A percentile compares a stretch with the other conserved stretches of the same genome.
phyloP scores from a whole-genome alignment of 202 grass and related monocot species.

The Brachypodium distachyon region DNA sequence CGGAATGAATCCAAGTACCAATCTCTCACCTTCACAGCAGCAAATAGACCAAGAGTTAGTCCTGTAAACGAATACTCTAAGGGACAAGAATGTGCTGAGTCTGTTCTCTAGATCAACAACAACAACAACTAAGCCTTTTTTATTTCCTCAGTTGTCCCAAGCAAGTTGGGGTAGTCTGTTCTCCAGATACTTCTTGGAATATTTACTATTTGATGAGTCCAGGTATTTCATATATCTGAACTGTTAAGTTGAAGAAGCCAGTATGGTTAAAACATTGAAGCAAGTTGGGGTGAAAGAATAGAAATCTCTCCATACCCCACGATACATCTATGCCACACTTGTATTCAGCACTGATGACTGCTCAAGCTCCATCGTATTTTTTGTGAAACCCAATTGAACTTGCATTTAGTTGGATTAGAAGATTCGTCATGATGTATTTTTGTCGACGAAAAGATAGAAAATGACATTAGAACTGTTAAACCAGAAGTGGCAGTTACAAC shows the following conservation, averaged over 20 bases:
- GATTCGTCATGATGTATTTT: not conserved
- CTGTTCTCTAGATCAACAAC: not conserved
- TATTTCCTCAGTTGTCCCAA: no score
- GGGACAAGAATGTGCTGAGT: not conserved
- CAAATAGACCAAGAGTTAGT: not conserved
- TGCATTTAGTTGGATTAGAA: not conserved
- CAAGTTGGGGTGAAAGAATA: slow-evolving; percentile 1
- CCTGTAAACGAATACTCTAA: not conserved
- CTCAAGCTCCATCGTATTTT: not conserved
- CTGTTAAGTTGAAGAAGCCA: slow-evolving; percentile 3
- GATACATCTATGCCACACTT: not conserved
- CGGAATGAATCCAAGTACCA: slow-evolving; percentile 92
- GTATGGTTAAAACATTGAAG: not conserved
- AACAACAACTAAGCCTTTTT: no score
- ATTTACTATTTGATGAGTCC: not conserved
- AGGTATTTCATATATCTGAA: slow-evolving; percentile 1
- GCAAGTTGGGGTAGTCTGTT: no score
- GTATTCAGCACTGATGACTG: not conserved
- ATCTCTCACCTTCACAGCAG: slow-evolving; percentile 53
- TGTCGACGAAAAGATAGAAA: not conserved
- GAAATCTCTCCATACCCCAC: not conserved
- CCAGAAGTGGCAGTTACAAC: not conserved
- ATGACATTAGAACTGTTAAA: not conserved
- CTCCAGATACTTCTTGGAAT: not conserved
- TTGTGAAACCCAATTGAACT: not conserved